Conservation (phyloP, 352 stramenopile genomes). For the Phytophthora meadii region DNA sequence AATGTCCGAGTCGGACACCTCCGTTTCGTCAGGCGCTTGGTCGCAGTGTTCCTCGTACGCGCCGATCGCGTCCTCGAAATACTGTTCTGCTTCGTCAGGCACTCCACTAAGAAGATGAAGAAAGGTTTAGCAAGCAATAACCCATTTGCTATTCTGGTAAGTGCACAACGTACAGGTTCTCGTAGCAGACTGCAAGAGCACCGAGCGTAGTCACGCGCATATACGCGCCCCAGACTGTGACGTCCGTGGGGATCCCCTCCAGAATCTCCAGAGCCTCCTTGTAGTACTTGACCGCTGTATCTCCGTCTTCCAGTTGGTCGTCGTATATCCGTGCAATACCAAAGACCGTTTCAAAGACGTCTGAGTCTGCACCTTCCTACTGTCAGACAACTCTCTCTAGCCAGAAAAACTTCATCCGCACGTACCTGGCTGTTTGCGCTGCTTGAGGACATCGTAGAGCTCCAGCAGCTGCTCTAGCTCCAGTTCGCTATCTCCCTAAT, state of each 20-base stretch:
- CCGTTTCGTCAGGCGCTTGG: conserved; percentile 12
- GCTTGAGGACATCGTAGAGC: conserved; percentile 33
- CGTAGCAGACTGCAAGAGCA: conserved; percentile 34
- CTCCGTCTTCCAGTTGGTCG: conserved; percentile 24
- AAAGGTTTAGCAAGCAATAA: background rate
- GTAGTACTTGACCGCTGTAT: conserved; percentile 31
- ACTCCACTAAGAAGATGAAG: conserved; percentile 8
- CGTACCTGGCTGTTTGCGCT: conserved; percentile 25
- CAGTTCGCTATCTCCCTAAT: conserved; percentile 14
- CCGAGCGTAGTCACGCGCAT: conserved; percentile 36
- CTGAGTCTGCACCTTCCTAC: conserved; percentile 9
- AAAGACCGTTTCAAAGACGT: conserved; percentile 32
- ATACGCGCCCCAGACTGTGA: conserved; percentile 21
- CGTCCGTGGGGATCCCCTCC: conserved; percentile 19
- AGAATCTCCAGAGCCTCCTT: conserved; percentile 28
- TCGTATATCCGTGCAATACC: conserved; percentile 38
- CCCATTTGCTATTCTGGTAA: background rate
- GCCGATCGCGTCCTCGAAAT: conserved; percentile 34
- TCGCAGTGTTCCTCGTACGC: conserved; percentile 39
- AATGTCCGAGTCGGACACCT: conserved; percentile 18
- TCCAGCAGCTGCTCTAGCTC: conserved; percentile 28
- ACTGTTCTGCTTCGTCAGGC: conserved; percentile 25
- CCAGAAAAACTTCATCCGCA: background rate
- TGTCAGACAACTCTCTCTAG: background rate
- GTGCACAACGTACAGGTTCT: conserved; percentile 25